Evolutionary conservation across 2,329 filamentous ascomycete genomes (phyloP), one percentile per base, ranked within the genome.

Genomic region (Aspergillus candidus): DNA sequence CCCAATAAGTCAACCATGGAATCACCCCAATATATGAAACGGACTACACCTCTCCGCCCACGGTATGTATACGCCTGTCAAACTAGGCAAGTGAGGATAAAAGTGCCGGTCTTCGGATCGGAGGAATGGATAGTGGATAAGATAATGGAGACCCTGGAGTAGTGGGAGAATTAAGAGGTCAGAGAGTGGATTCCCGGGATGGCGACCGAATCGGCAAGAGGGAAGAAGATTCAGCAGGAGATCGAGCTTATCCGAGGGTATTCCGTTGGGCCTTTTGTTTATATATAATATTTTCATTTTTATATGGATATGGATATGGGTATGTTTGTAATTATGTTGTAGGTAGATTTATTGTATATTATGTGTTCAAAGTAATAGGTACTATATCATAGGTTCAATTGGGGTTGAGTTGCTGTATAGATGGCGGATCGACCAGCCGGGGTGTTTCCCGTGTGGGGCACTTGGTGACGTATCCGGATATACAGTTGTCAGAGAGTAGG

Each of bases 21-120:
- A 5, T 18, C 3, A 5, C 4, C 6, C 18, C 18, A 18, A 18
- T 56, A 59, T 56, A 59, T 62, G 59, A 56, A 56, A 57, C 53
- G 40, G 49, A 56, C 56, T 49, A 27, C 17, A 4, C 18, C 18
- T 33, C 27, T 15, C 12, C 32, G 37, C 6, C 29, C 36, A 29
- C 22, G 30, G 17, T 18, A 38, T 12, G 17, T 18, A 38, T 12
- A 15, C 22, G 12, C 37, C 37, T 39, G n/a, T 13, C 12, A 31
- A 8, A 12, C 32, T 27, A 39, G 15, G 13, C 15, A 22, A 10
- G 22, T 29, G n/a, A 14, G 13, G 17, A 10, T 4, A 31, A 27
- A 48, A 48, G 41, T 48, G 48, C 48, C 48, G 48, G 46, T 51
- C 44, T 43, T 44, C 40, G 40, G 40, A 27, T 39, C 46, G 48